These are phyloP conservation scores for Penicillium sp. DNA, from an alignment of 2,329 filamentous ascomycete species.

Conservation along the genomic window DNA sequence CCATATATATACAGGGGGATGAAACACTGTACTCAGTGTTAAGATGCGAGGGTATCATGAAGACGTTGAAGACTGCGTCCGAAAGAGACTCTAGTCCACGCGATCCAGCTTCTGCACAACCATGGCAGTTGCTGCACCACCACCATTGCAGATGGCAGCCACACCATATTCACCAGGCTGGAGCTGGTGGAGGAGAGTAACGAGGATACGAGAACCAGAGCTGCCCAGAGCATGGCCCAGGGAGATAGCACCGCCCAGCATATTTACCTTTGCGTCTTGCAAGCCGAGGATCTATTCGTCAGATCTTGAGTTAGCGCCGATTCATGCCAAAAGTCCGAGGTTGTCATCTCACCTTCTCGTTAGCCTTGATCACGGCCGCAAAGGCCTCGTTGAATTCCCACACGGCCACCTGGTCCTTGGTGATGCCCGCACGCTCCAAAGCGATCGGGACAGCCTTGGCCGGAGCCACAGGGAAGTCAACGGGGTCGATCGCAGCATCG, in stretches of 20 bases:
- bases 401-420: slow-evolving; percentile 84
- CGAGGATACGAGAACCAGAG: slow-evolving; percentile 88
- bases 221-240: slow-evolving; percentile 90
- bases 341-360: slow-evolving; percentile 70
- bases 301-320: slow-evolving; percentile 18
- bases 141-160: slow-evolving; percentile 95
- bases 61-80: not conserved
- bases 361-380: slow-evolving; percentile 90
- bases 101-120: slow-evolving; percentile 80
- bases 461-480: slow-evolving; percentile 93
- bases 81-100: slow-evolving; percentile 37
- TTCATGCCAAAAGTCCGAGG: not conserved
- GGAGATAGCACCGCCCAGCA: slow-evolving; percentile 86
- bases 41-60: slow-evolving; percentile 18
- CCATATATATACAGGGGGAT: slow-evolving; percentile 9
- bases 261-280: slow-evolving; percentile 78
- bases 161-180: slow-evolving; percentile 92
- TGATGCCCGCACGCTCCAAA: slow-evolving; percentile 84
- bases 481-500: slow-evolving; percentile 85
- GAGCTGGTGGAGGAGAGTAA: slow-evolving; percentile 86
- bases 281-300: slow-evolving; percentile 70
- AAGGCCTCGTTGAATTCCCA: slow-evolving; percentile 99
- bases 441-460: slow-evolving; percentile 90
- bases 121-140: slow-evolving; percentile 86
- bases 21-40: not conserved